Evolutionary conservation across 2,329 filamentous ascomycete genomes (phyloP).

Genomic region (Alternaria atra): DNA sequence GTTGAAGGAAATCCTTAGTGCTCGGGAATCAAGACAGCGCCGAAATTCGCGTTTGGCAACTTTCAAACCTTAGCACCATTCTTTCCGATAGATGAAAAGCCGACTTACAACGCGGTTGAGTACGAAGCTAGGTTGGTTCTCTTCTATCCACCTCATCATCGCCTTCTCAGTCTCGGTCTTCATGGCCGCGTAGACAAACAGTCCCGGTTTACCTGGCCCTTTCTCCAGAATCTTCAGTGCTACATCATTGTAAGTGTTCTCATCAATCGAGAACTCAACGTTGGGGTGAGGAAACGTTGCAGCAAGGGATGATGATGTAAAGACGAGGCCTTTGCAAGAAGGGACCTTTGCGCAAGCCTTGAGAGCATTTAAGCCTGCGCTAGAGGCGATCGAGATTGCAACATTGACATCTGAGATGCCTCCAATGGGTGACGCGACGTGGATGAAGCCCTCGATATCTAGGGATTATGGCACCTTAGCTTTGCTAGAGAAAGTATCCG

Average conservation of each 20-base stretch:
- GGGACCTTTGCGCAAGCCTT: constrained; percentile 53
- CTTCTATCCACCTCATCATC: constrained; percentile 58
- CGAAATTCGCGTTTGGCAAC: constrained; percentile 50
- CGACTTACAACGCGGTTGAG: constrained; percentile 51
- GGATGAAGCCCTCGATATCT: constrained; percentile 54
- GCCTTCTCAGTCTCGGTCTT: constrained; percentile 60
- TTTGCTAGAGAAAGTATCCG: not conserved
- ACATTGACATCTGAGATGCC: constrained; percentile 48
- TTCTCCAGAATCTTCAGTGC: constrained; percentile 39
- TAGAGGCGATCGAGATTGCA: constrained; percentile 54
- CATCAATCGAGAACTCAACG: constrained; percentile 46
- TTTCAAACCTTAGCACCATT: constrained; percentile 10
- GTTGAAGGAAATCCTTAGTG: constrained; percentile 46
- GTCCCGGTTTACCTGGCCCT: constrained; percentile 28
- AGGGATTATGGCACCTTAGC: not conserved
- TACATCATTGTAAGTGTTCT: constrained; percentile 51
- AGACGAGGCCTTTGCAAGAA: constrained; percentile 55
- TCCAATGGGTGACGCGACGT: constrained; percentile 56
- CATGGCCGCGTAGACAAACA: constrained; percentile 55
- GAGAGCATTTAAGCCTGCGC: constrained; percentile 52
- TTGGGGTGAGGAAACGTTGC: constrained; percentile 46
- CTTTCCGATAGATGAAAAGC: fast-evolving
- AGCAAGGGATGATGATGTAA: constrained; percentile 55
- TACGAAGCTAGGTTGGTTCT: constrained; percentile 56
- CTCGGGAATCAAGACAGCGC: constrained; percentile 47